phyloP scores from a whole-genome alignment of 2,329 filamentous ascomycete genomes.

The Delphinella strobiligena region DNA sequence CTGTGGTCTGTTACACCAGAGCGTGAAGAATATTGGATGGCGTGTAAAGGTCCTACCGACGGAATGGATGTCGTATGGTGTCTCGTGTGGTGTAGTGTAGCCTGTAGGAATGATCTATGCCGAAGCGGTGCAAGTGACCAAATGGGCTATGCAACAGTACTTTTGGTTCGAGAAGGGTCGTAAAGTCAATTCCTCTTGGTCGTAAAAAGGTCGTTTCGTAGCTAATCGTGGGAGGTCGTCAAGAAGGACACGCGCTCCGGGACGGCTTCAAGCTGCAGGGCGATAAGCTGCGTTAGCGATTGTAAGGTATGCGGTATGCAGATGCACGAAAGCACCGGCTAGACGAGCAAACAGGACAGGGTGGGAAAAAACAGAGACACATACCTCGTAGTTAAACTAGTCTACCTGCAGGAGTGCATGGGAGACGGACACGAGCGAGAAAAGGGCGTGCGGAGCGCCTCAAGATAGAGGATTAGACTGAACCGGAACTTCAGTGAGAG shows the following conservation, averaged over 20 bases:
- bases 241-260: constrained; percentile 3
- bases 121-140: not conserved
- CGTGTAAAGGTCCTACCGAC: no score
- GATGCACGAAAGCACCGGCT: not conserved
- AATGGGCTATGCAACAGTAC: not conserved
- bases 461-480: constrained; percentile 9
- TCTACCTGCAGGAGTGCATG: constrained; percentile 10
- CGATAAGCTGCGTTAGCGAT: constrained; percentile 8
- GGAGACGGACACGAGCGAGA: constrained; percentile 8
- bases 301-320: not conserved
- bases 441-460: constrained; percentile 8
- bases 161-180: not conserved
- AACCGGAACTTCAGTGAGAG: constrained; percentile 7
- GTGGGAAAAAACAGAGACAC: constrained; percentile 4
- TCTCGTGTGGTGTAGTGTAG: not conserved
- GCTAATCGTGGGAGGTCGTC: constrained; percentile 8
- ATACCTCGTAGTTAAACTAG: constrained; percentile 8
- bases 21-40: no score
- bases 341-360: not conserved
- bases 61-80: no score
- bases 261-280: constrained; percentile 3
- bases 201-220: constrained; percentile 9
- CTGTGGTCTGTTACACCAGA: not conserved
- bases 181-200: not conserved
- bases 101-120: not conserved